Evolutionary conservation across 495 filamentous ascomycete genomes (phyloP).

Genomic region (Cercophora scortea): DNA sequence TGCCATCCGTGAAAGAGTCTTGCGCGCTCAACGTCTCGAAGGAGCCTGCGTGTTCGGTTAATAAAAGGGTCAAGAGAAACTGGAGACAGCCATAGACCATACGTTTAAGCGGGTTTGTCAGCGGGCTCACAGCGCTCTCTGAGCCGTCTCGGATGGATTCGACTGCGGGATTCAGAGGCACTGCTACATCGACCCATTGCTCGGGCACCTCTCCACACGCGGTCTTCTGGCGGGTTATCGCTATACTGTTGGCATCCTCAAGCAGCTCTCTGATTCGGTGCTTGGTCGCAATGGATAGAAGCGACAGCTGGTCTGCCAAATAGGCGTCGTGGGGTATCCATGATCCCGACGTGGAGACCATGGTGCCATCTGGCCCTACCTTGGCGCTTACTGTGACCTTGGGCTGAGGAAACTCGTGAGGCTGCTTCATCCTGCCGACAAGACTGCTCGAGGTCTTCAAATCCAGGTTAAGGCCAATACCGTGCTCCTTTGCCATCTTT

Average conservation of each 20-base stretch:
- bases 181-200: slow-evolving; percentile 10
- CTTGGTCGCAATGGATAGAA: slow-evolving; percentile 2
- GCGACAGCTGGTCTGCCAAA: slow-evolving; percentile 64
- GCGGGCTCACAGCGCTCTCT: slow-evolving; percentile 42
- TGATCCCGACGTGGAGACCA: slow-evolving; percentile 51
- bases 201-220: slow-evolving; percentile 11
- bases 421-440: slow-evolving; percentile 36
- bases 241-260: slow-evolving; percentile 6
- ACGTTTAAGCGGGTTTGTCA: slow-evolving; percentile 55
- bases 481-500: slow-evolving; percentile 53
- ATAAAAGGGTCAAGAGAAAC: slow-evolving; percentile 1
- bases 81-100: slow-evolving; percentile 12
- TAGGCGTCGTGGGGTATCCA: slow-evolving; percentile 59
- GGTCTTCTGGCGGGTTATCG: slow-evolving; percentile 5
- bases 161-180: slow-evolving; percentile 6
- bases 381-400: slow-evolving; percentile 26
- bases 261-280: slow-evolving; percentile 6
- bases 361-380: slow-evolving; percentile 42
- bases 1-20: background rate
- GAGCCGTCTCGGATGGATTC: slow-evolving; percentile 31
- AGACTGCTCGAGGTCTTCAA: slow-evolving; percentile 32
- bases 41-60: slow-evolving; percentile 15
- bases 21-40: slow-evolving; percentile 7
- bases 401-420: slow-evolving; percentile 41
- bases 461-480: slow-evolving; percentile 45